A percentile compares a stretch with the other conserved stretches of the same genome.
These are phyloP conservation scores for Neofusicoccum ribis DNA, from an alignment of 2,329 filamentous ascomycete genomes.

Conservation along the genomic window DNA sequence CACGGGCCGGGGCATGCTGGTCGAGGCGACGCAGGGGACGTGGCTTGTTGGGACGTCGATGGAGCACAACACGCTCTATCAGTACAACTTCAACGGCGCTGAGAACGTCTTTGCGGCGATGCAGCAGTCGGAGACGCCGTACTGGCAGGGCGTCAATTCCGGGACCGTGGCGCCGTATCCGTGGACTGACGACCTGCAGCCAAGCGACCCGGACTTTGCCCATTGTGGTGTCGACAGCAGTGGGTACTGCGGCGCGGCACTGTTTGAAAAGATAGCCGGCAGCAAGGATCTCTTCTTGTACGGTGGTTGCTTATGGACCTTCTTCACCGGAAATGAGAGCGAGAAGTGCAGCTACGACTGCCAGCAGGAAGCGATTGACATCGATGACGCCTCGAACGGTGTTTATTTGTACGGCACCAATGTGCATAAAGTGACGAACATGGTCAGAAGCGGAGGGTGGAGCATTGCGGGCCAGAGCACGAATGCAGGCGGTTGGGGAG, in stretches of 20 bases:
- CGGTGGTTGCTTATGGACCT: conserved; percentile 17
- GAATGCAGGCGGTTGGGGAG: conserved; percentile 19
- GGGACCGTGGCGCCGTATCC: conserved; percentile 39
- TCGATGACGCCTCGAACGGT: background rate
- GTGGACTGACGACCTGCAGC: conserved; percentile 39
- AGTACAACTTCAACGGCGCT: conserved; percentile 54
- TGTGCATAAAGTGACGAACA: conserved; percentile 14
- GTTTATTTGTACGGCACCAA: conserved; percentile 15
- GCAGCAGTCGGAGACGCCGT: conserved; percentile 59
- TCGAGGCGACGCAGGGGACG: conserved; percentile 51
- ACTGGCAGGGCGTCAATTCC: conserved; percentile 36
- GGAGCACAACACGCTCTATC: conserved; percentile 57
- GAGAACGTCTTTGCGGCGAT: conserved; percentile 53
- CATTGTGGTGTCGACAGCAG: conserved; percentile 22
- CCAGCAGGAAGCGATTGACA: conserved; percentile 7
- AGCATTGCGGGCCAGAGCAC: background rate
- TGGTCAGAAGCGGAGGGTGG: conserved; percentile 1
- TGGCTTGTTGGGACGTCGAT: conserved; percentile 57
- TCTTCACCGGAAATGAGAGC: conserved; percentile 4
- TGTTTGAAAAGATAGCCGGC: conserved; percentile 4
- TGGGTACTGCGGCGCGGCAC: conserved; percentile 20
- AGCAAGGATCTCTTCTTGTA: conserved; percentile 9
- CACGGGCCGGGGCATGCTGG: conserved; percentile 49
- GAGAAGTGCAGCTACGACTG: background rate
- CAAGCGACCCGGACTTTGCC: conserved; percentile 34